Percentiles rank a stretch among this genome's conserved stretches.
Evolutionary conservation across 2,329 filamentous ascomycete genomes (phyloP).

Genomic region (Ampelomyces quisqualis): DNA sequence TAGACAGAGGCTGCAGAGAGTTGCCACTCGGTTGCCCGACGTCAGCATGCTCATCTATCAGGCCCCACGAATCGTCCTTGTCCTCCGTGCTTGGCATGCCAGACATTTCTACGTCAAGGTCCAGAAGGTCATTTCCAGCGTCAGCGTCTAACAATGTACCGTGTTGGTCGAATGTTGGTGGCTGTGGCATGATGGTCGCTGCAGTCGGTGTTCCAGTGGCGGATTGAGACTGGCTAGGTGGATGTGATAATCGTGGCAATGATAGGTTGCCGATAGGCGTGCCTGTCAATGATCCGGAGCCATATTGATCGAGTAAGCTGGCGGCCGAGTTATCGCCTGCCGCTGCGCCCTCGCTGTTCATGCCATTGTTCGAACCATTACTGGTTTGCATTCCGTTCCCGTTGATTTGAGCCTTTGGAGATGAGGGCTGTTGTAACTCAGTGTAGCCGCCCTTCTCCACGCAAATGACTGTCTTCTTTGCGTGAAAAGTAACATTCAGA

Average conservation of each 20-base stretch:
- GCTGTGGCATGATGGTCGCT: slow-evolving; percentile 22
- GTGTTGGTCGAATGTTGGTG: slow-evolving; percentile 29
- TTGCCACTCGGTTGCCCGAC: slow-evolving; percentile 21
- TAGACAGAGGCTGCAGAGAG: slow-evolving; percentile 18
- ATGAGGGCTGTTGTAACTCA: slow-evolving; percentile 53
- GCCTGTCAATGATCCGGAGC: slow-evolving; percentile 60
- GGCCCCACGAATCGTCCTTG: slow-evolving; percentile 42
- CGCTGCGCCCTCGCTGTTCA: slow-evolving; percentile 31
- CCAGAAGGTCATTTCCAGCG: slow-evolving; percentile 39
- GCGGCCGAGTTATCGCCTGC: slow-evolving; percentile 52
- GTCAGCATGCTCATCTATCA: slow-evolving; percentile 31
- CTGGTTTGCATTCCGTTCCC: slow-evolving; percentile 30
- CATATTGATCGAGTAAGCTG: slow-evolving; percentile 68
- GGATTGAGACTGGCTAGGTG: slow-evolving; percentile 60
- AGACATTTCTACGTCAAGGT: slow-evolving; percentile 58
- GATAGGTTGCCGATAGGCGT: slow-evolving; percentile 63
- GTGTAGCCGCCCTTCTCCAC: slow-evolving; percentile 74
- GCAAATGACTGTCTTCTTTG: slow-evolving; percentile 65
- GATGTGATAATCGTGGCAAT: slow-evolving; percentile 56
- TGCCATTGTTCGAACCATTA: slow-evolving; percentile 39
- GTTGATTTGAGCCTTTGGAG: slow-evolving; percentile 34
- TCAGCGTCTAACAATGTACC: slow-evolving; percentile 26
- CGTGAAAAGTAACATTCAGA: slow-evolving; percentile 66
- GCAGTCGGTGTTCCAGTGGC: slow-evolving; percentile 57
- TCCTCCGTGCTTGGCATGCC: slow-evolving; percentile 50